A percentile compares a stretch with the other conserved stretches of the same genome.
Evolutionary conservation across 164 flowering plant species (phyloP).

Genomic region (Magnolia changhungtana): DNA sequence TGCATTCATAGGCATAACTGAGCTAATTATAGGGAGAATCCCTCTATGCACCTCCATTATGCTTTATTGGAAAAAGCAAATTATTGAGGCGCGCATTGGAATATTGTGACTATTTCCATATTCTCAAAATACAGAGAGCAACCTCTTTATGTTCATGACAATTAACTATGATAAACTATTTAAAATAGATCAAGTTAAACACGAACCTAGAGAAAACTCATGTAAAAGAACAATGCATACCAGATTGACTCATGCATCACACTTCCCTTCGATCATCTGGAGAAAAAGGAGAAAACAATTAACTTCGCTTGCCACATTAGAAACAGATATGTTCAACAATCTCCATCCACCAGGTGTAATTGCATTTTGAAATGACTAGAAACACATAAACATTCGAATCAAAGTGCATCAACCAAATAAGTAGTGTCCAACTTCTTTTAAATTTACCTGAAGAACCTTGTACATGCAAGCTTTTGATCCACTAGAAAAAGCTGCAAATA

Average conservation of each 20-base stretch:
- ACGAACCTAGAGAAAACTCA: background rate
- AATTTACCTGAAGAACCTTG: no score
- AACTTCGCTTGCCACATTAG: background rate
- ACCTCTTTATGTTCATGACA: background rate
- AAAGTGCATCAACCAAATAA: background rate
- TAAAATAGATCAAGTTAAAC: background rate
- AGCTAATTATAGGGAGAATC: background rate
- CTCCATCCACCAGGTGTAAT: background rate
- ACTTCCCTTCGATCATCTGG: conserved; percentile 74
- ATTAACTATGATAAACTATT: background rate
- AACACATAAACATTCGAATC: no score
- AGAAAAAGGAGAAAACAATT: conserved; percentile 5
- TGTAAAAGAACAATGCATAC: conserved; percentile 31
- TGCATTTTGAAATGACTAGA: background rate
- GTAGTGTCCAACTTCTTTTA: no score
- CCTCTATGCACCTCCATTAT: no score
- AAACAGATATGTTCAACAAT: background rate
- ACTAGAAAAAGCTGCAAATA: no score
- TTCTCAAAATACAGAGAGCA: background rate
- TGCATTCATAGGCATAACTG: background rate
- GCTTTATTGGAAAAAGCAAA: no score
- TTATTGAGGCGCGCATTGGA: background rate
- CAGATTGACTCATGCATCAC: conserved; percentile 36
- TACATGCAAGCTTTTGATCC: no score
- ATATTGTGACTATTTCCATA: background rate